A percentile compares a stretch with the other conserved stretches of the same genome.
Evolutionary conservation across 352 stramenopile species (phyloP).

Genomic region (Phytopythium boreale): DNA sequence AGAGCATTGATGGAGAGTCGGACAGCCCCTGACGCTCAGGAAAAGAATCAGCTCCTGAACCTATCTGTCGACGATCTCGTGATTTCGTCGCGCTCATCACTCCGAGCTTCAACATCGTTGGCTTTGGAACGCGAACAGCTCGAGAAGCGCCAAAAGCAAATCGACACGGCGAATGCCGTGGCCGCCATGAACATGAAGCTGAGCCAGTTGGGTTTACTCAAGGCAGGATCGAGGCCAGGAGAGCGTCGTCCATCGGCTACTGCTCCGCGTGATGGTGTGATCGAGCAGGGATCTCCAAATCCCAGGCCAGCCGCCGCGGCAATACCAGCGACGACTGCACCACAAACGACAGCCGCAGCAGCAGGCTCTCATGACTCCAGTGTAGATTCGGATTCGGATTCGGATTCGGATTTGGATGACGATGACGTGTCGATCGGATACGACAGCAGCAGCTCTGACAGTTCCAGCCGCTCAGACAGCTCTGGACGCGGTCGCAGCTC

Average conservation of each 20-base stretch:
- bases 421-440: constrained; percentile 4
- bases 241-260: neutral
- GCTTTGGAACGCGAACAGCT: constrained; percentile 67
- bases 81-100: constrained; percentile 4
- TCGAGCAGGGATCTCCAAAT: constrained; percentile 1
- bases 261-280: too few relatives aligned
- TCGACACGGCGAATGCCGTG: constrained; percentile 73
- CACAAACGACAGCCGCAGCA: neutral
- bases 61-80: constrained; percentile 28
- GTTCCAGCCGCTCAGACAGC: neutral
- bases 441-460: constrained; percentile 1
- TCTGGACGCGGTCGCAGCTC: neutral
- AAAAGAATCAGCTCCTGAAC: constrained; percentile 26
- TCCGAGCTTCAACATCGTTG: constrained; percentile 30
- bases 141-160: constrained; percentile 66
- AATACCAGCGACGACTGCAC: neutral
- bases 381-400: neutral
- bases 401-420: constrained; percentile 1
- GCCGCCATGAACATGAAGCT: constrained; percentile 70
- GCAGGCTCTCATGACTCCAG: too few relatives aligned
- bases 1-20: neutral
- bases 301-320: neutral
- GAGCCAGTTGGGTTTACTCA: constrained; percentile 57
- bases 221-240: constrained; percentile 8
- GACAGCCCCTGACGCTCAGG: neutral